A percentile compares a stretch with the other conserved stretches of the same genome.
Conservation (phyloP, 2,329 filamentous ascomycete genomes). For the Meredithiella fracta region DNA sequence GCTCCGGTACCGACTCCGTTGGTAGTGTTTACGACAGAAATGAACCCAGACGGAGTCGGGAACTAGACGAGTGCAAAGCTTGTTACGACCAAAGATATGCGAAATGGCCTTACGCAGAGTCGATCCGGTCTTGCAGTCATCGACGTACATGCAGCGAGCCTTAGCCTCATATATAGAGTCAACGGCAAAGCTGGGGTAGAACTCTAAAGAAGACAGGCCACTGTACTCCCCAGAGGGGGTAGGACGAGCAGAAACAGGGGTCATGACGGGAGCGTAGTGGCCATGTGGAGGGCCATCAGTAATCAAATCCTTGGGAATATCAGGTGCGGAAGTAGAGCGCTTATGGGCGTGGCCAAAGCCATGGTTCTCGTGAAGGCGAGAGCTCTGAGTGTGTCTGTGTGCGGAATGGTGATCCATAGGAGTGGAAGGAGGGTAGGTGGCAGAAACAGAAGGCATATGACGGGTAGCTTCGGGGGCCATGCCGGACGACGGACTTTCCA, state of each 20-base stretch:
- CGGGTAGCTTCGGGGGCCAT: constrained; percentile 5
- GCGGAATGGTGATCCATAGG: background rate
- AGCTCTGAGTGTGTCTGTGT: constrained; percentile 9
- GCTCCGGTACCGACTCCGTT: constrained; percentile 56
- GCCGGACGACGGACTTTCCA: constrained; percentile 6
- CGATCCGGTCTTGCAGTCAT: constrained; percentile 41
- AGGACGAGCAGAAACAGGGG: background rate
- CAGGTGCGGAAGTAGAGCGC: constrained; percentile 12
- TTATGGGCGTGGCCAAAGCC: constrained; percentile 12
- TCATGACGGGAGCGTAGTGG: background rate
- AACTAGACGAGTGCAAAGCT: constrained; percentile 55
- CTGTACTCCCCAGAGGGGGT: constrained; percentile 6
- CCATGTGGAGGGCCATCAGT: background rate
- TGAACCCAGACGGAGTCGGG: constrained; percentile 56
- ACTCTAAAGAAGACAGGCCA: constrained; percentile 11
- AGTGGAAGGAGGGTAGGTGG: constrained; percentile 3
- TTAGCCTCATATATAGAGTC: constrained; percentile 14
- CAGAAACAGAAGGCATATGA: constrained; percentile 1
- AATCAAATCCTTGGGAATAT: constrained; percentile 12
- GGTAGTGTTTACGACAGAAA: constrained; percentile 70
- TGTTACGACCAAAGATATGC: constrained; percentile 72
- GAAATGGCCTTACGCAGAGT: constrained; percentile 59
- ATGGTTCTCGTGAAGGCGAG: constrained; percentile 6
- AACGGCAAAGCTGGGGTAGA: constrained; percentile 13
- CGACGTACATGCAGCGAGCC: constrained; percentile 14